phyloP scores from a whole-genome alignment of 257 asterid species.

The Nicotiana obtusifolia region DNA sequence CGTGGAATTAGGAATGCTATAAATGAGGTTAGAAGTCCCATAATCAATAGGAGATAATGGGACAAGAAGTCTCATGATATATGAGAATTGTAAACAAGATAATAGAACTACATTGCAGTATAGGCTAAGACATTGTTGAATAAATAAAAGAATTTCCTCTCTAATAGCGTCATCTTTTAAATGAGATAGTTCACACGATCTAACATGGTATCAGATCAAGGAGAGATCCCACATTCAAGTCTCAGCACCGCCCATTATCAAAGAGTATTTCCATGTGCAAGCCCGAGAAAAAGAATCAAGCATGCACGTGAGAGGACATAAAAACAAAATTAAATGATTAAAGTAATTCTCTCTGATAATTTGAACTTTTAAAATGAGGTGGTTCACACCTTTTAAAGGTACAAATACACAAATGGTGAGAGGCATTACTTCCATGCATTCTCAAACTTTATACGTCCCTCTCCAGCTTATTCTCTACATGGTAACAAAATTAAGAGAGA shows the following conservation, averaged over 20 bases:
- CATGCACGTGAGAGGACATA: no score
- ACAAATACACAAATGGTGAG: background rate
- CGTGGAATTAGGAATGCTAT: background rate
- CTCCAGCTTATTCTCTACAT: background rate
- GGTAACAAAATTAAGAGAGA: background rate
- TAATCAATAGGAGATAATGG: background rate
- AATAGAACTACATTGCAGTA: background rate
- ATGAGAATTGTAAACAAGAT: background rate
- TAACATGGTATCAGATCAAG: background rate
- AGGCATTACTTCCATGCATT: background rate
- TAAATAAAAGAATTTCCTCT: background rate
- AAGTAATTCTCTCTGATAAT: no score
- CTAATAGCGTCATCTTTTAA: background rate
- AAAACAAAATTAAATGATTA: no score
- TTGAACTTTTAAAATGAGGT: background rate
- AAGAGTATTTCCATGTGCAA: background rate
- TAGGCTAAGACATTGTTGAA: background rate
- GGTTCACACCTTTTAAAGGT: background rate
- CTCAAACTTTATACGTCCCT: background rate
- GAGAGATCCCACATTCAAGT: background rate
- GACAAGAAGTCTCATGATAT: background rate
- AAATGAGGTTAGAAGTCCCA: background rate
- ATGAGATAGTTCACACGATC: background rate
- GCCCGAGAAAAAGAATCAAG: background rate
- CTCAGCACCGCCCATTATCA: background rate